Evolutionary conservation across 495 filamentous ascomycete genomes (phyloP), one percentile per base, ranked within the genome.

Genomic region (Penicillium psychrofluorescens): DNA sequence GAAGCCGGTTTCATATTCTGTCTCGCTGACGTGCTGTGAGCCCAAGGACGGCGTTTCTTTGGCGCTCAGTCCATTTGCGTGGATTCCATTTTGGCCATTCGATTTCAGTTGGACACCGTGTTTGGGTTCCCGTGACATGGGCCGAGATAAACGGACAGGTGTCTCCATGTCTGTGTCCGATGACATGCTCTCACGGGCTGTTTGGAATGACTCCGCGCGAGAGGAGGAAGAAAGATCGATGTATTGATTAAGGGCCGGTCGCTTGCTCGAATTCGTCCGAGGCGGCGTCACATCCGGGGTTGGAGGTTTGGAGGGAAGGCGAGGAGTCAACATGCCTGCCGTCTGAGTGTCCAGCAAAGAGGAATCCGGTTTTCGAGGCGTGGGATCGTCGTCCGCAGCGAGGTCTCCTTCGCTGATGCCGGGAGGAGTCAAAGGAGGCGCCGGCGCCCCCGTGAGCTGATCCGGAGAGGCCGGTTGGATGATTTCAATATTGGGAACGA

Each of bases 241-340:
- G 15, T 59, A 53, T 9, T 59, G 55, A 35, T 50, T 55, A 16
- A 64, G 46, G 7, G 73, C 72, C 11, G 69, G 69, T 32, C 73
- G 56, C 41, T 65, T 77, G 9, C 64, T 61, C 8, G 64, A 57
- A 13, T 64, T 55, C 43, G 62, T 67, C 40, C 74, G 75, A 32
- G 86, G 84, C 43, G 84, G 85, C 13, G 84, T 86, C 16, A 79
- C 75, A 56, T 89, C 84, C 6, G 84, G 83, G 10, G 82, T 90
- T 12, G 81, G 84, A 15, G 83, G 85, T 46, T 81, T 85, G 39
- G 75, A 74, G 43, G 81, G 77, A 50, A 77, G 74, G 30, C 75
- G 68, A 29, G 81, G 81, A 6, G 81, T 86, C 43, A 67, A 56
- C 41, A 75, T 52, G 16, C 53, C 65, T 8, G 49, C 42, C 13